A percentile compares a stretch with the other conserved stretches of the same genome.
These are phyloP conservation scores for Hypoxylon crocopeplum DNA, from an alignment of 495 filamentous ascomycete genomes.

Conservation along the genomic window DNA sequence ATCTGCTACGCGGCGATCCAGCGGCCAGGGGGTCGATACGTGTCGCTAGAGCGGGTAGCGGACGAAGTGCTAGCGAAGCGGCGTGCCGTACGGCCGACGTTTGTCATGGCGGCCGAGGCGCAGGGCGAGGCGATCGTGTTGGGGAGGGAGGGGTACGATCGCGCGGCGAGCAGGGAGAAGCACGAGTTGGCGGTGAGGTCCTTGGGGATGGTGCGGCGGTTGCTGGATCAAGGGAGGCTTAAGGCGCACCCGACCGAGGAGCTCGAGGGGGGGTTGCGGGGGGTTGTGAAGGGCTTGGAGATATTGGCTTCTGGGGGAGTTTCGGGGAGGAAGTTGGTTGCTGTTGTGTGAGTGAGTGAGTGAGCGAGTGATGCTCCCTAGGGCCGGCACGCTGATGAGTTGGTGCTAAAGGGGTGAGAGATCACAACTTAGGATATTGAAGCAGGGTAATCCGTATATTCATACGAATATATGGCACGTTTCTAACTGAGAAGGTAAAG, in stretches of 20 bases:
- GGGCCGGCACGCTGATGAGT: no score
- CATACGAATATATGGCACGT: no score
- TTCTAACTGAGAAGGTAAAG: no score
- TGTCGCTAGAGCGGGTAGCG: constrained; percentile 46
- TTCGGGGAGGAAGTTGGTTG: background rate
- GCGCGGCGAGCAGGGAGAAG: constrained; percentile 26
- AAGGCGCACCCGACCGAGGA: background rate
- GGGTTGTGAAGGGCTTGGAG: background rate
- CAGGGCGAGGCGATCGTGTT: constrained; percentile 38
- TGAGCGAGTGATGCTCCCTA: no score
- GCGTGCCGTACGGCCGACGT: constrained; percentile 36
- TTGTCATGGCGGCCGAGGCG: constrained; percentile 40
- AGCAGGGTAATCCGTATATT: no score
- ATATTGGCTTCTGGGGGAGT: background rate
- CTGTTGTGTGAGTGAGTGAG: no score
- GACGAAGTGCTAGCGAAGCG: constrained; percentile 11
- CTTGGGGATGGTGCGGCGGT: background rate
- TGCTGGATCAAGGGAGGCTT: background rate
- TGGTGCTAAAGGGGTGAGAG: no score
- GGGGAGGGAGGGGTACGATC: constrained; percentile 34
- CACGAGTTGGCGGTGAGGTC: background rate
- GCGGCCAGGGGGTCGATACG: constrained; percentile 52
- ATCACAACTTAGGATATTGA: no score
- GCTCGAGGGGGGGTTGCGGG: background rate
- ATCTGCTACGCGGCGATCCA: constrained; percentile 53